These are phyloP conservation scores for Delitschia confertaspora DNA, from an alignment of 495 filamentous ascomycete species.

Conservation along the genomic window DNA sequence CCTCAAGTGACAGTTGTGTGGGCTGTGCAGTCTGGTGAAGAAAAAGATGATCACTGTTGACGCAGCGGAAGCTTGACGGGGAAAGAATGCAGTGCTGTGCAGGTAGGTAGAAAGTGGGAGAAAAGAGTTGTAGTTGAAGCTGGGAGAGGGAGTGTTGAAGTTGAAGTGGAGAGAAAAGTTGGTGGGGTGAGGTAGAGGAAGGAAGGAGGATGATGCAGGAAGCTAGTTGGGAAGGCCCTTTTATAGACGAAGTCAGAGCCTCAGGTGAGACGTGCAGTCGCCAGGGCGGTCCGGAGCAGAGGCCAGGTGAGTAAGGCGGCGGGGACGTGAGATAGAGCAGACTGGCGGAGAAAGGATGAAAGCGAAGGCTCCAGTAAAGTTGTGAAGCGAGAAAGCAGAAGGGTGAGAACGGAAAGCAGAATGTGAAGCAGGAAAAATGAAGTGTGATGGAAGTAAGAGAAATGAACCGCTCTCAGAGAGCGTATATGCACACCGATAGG, in stretches of 20 bases:
- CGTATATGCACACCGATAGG: too few species aligned
- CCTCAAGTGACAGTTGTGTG: too few species aligned
- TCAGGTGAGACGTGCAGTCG: not conserved
- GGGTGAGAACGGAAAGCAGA: too few species aligned
- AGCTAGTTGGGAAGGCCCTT: not conserved
- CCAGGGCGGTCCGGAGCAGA: not conserved
- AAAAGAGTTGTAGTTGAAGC: slow-evolving; percentile 3
- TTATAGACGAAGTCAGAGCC: not conserved
- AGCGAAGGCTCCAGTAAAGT: too few species aligned
- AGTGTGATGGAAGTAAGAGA: too few species aligned
- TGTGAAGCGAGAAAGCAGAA: too few species aligned
- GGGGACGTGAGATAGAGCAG: not conserved
- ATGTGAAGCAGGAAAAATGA: too few species aligned
- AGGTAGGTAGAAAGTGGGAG: slow-evolving; percentile 1
- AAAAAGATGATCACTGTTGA: too few species aligned
- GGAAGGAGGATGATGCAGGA: not conserved
- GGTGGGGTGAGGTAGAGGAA: slow-evolving; percentile 27
- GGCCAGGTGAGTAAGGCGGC: not conserved
- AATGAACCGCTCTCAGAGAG: too few species aligned
- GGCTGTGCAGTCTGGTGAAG: too few species aligned
- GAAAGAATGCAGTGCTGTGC: not conserved
- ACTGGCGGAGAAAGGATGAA: too few species aligned
- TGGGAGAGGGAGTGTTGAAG: slow-evolving; percentile 15
- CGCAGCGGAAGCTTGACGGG: not conserved
- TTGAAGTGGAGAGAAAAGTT: slow-evolving; percentile 16